phyloP scores from a whole-genome alignment of 108 stramenopile species.

The Nitzschia putrida region DNA sequence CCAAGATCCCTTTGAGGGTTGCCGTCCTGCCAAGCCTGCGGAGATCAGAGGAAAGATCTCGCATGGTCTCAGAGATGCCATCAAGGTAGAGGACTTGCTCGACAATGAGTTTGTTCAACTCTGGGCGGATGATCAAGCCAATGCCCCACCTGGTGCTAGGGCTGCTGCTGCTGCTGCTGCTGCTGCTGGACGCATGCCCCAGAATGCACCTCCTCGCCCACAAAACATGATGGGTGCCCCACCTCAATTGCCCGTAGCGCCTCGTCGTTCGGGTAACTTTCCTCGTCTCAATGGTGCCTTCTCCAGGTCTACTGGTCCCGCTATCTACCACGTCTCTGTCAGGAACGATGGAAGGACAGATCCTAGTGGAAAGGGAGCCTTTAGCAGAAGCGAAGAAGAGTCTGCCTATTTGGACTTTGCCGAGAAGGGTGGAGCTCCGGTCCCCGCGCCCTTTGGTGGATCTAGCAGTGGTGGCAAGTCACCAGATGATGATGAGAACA shows the following conservation, averaged over 20 bases:
- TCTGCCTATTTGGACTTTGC: neutral
- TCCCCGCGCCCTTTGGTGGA: neutral
- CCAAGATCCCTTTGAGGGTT: conserved; percentile 18
- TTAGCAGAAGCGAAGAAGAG: neutral
- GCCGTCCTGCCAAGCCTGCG: conserved; percentile 2
- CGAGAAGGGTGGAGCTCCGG: conserved; percentile 10
- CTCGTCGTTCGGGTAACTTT: too few relatives aligned
- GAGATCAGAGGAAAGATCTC: conserved; percentile 21
- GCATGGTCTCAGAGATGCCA: conserved; percentile 19
- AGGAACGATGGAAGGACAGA: neutral
- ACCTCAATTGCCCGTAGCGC: too few relatives aligned
- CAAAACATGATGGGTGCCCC: too few relatives aligned
- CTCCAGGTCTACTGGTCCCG: conserved; percentile 4
- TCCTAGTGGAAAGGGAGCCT: neutral
- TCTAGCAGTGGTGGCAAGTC: neutral
- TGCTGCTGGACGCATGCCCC: too few relatives aligned
- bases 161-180: too few relatives aligned
- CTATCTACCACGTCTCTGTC: conserved; percentile 12
- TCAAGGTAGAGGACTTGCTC: conserved; percentile 15
- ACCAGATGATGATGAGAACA: neutral
- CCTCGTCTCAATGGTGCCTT: neutral
- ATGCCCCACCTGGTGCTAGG: too few relatives aligned
- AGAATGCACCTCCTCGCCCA: too few relatives aligned
- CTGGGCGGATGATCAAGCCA: conserved; percentile 2
- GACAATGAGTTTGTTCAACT: conserved; percentile 21